phyloP scores from a whole-genome alignment of 2,329 filamentous ascomycete genomes.

The Pseudogymnoascus verrucosus region DNA sequence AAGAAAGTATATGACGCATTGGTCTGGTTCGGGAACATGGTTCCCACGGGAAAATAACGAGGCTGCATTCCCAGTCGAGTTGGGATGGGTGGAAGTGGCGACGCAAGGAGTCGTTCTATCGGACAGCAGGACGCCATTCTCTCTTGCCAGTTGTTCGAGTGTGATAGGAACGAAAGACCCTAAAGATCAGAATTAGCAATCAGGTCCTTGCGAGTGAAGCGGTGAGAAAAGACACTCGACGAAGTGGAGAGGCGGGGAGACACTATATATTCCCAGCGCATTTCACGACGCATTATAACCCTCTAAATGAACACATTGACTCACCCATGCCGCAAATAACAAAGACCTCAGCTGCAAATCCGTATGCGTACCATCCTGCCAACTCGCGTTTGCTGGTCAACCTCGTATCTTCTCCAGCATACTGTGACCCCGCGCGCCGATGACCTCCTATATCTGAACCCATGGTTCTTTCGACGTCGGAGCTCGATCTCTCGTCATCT shows the following conservation, averaged over 20 bases:
- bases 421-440: constrained; percentile 38
- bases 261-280: background rate
- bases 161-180: constrained; percentile 94
- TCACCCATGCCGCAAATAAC: constrained; percentile 80
- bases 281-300: background rate
- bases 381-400: constrained; percentile 83
- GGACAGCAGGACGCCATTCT: constrained; percentile 78
- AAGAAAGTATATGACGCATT: constrained; percentile 76
- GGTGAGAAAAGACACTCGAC: background rate
- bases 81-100: constrained; percentile 41
- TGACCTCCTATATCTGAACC: constrained; percentile 29
- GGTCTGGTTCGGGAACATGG: constrained; percentile 27
- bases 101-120: constrained; percentile 71
- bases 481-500: constrained; percentile 56
- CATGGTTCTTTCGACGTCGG: constrained; percentile 26
- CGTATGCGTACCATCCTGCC: constrained; percentile 90
- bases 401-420: constrained; percentile 79
- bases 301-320: constrained; percentile 25
- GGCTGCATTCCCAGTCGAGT: constrained; percentile 18
- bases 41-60: constrained; percentile 13
- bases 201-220: constrained; percentile 19
- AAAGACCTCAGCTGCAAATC: constrained; percentile 93
- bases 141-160: constrained; percentile 84
- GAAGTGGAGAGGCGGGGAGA: background rate
- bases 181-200: constrained; percentile 30